Evolutionary conservation across 108 stramenopile genomes (phyloP).

Genomic region (Schizochytrium sp.): DNA sequence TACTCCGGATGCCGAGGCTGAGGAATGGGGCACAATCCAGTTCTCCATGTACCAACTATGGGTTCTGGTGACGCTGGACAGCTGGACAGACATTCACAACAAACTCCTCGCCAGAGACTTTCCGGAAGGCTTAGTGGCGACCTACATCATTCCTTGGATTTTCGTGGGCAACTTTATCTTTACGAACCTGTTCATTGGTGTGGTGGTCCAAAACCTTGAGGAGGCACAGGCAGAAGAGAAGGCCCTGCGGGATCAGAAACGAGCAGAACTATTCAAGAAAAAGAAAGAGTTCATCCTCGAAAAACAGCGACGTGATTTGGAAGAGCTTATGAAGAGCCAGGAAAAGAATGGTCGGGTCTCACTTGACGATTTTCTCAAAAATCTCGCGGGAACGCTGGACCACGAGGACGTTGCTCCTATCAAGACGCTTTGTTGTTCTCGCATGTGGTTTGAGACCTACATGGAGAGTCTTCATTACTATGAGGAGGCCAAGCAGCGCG

Average conservation of each 20-base stretch:
- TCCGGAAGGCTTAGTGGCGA: neutral
- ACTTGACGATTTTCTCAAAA: neutral
- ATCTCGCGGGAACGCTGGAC: neutral
- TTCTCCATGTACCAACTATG: slow-evolving; percentile 8
- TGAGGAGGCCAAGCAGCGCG: neutral
- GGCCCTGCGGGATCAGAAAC: neutral
- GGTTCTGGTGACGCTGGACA: slow-evolving; percentile 13
- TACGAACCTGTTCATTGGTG: slow-evolving; percentile 11
- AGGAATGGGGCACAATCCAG: slow-evolving; percentile 10
- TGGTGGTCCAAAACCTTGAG: neutral
- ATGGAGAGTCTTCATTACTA: neutral
- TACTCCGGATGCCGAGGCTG: neutral
- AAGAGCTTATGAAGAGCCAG: neutral
- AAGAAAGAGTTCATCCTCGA: neutral
- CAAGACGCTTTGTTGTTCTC: slow-evolving; percentile 8
- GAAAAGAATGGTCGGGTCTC: neutral
- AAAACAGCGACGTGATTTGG: neutral
- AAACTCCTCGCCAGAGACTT: neutral
- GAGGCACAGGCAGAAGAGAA: neutral
- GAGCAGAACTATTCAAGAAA: neutral
- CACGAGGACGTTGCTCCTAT: slow-evolving; percentile 3
- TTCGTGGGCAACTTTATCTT: slow-evolving; percentile 18
- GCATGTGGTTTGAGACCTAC: slow-evolving; percentile 14
- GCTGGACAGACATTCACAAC: slow-evolving; percentile 11
- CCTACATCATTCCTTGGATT: neutral